Base-by-base conservation (phyloP, 139 green algal species). In the Eudorina sp. region DNA sequence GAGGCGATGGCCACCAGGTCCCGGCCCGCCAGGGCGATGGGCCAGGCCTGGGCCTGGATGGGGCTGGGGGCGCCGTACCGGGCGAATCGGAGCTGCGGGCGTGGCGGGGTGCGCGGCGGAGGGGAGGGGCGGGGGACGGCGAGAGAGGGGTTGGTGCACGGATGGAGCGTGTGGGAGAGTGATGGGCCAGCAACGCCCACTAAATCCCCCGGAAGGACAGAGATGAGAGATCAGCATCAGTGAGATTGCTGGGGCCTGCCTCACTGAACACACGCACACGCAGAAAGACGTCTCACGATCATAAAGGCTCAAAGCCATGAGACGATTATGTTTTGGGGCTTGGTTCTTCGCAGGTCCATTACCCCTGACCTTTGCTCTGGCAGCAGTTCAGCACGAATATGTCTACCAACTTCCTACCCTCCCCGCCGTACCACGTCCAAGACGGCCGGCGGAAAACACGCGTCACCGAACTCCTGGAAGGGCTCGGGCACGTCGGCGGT, bases 11-110 rank as follows among this genome's bases (percentile, higher is more conserved):
- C 95, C 4, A 98, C 91, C 14, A 98, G 43, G 80, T 98, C 96
- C 51, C 93, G 88, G 8, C 95, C 95, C 62, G 95, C 85, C 66
- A 96, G 53, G 8, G 95, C 95, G 31, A 97, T 93, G 18, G 96
- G 95, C 96, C 96, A 98, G 0, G 92, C 90, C 91, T 98, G 95
- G 0, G 95, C 92, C 91, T 98, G 96, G 88, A 98, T 98, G 78
- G 93, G 78, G 18, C 95, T 96, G 0, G 96, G 96, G 19, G 89
- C 85, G 25, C 58, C 91, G 90, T 95, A 98, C 34, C 95, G 94
- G 2, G 95, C 92, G 27, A 76, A 51, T 16, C 68, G 29, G 5
- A 91, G 29, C 87, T 91, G 87, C 36, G 68, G 18, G 55, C 23
- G n/a, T 3, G 45, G 45, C 27, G 45, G 46, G 21, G 41, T 31